These are phyloP conservation scores for Solanum piurae DNA, from an alignment of 257 asterid genomes.

Conservation along the genomic window DNA sequence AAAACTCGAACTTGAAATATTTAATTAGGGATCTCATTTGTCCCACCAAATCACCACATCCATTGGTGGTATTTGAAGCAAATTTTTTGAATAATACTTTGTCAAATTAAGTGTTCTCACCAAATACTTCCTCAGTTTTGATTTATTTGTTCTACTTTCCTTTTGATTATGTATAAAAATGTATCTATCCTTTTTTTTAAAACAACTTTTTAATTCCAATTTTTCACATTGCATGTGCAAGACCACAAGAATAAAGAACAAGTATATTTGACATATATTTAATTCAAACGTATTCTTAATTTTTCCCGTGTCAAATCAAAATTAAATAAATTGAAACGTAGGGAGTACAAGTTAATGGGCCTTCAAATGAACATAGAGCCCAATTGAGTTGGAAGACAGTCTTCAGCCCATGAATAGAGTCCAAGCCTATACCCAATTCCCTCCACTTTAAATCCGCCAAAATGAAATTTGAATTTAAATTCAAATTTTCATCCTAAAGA, in stretches of 20 bases:
- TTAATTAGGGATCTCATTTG: not conserved
- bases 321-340: not conserved
- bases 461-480: conserved; percentile 3
- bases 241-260: not conserved
- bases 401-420: not conserved
- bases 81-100: not conserved
- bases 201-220: not conserved
- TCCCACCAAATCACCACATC: not conserved
- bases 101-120: not conserved
- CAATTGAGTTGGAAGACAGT: not conserved
- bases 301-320: not conserved
- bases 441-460: not conserved
- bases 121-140: not conserved
- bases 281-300: no score
- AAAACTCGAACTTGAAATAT: not conserved
- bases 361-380: not conserved
- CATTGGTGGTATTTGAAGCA: not conserved
- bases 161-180: no score
- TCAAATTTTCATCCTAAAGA: not conserved
- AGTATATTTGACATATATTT: not conserved
- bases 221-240: no score
- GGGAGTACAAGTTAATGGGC: not conserved
- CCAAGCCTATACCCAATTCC: not conserved
- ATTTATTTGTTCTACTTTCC: no score
- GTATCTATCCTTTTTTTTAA: no score